phyloP scores from a whole-genome alignment of 148 eudicot species.

The Rhododendron vialii region DNA sequence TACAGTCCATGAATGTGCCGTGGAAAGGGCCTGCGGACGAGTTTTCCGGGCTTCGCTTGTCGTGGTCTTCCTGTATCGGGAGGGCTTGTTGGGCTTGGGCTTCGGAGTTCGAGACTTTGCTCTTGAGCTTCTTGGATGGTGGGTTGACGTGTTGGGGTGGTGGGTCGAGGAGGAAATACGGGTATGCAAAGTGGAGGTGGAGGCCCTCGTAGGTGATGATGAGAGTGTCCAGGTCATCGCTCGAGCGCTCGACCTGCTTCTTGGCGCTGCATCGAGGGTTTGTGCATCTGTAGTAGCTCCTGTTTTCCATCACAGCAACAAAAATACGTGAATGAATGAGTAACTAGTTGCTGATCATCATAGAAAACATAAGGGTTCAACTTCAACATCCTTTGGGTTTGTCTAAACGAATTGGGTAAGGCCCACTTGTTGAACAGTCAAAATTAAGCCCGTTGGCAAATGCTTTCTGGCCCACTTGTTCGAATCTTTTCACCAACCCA shows the following conservation, averaged over 20 bases:
- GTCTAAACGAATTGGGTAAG: not conserved
- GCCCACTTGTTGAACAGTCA: not conserved
- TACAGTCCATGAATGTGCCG: not conserved
- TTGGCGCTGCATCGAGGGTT: constrained; percentile 81
- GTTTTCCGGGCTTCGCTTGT: not conserved
- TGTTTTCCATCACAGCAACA: constrained; percentile 16
- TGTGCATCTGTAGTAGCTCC: constrained; percentile 91
- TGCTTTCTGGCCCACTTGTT: no score
- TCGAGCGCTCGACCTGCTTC: constrained; percentile 78
- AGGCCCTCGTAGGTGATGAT: constrained; percentile 86
- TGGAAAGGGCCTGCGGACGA: not conserved
- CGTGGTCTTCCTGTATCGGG: not conserved
- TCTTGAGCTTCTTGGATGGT: constrained; percentile 41
- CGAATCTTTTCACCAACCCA: not conserved
- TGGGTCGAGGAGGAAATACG: constrained; percentile 31
- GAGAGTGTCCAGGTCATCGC: constrained; percentile 61
- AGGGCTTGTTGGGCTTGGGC: constrained; percentile 16
- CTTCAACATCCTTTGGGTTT: not conserved
- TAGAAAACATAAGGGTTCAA: not conserved
- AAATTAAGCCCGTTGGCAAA: not conserved
- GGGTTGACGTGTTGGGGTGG: constrained; percentile 16
- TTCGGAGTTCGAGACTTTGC: constrained; percentile 3
- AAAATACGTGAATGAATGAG: not conserved
- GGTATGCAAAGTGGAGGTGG: constrained; percentile 72
- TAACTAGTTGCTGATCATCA: not conserved